phyloP scores from a whole-genome alignment of 2,329 filamentous ascomycete species.

The Penicillium hordei region DNA sequence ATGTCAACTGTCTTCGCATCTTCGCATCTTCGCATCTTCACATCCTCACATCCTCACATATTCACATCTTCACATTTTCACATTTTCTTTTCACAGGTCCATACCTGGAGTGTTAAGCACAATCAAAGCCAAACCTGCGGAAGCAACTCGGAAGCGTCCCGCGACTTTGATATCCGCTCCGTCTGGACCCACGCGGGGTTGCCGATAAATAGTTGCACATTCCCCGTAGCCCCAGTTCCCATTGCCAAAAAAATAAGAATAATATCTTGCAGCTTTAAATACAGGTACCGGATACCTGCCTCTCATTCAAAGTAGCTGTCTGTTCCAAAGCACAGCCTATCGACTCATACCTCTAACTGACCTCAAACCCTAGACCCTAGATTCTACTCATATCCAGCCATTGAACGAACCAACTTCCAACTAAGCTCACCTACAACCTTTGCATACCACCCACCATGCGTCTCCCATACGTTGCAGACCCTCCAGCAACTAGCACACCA shows the following conservation, averaged over 20 bases:
- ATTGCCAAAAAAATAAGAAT: neutral
- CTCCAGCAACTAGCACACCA: constrained; percentile 47
- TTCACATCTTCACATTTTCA: neutral
- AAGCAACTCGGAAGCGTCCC: constrained; percentile 5
- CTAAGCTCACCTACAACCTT: neutral
- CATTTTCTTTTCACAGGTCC: neutral
- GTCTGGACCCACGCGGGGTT: constrained; percentile 24
- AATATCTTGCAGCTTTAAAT: neutral
- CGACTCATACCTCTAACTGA: neutral
- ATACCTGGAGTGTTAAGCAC: neutral
- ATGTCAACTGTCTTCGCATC: neutral
- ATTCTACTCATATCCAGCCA: neutral
- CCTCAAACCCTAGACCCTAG: neutral
- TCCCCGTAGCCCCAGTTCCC: neutral
- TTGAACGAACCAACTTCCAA: neutral
- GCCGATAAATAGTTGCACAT: constrained; percentile 16
- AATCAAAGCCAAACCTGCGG: neutral
- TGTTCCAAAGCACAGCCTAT: neutral
- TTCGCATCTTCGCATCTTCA: neutral
- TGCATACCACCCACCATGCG: constrained; percentile 45
- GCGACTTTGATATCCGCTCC: constrained; percentile 16
- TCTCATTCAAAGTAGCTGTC: neutral
- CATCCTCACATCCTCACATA: neutral
- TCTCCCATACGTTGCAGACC: constrained; percentile 54
- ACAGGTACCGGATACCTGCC: neutral